Base-by-base conservation (phyloP, 1,284 basidiomycete genomes). In the Ceratobasidium sp. region DNA sequence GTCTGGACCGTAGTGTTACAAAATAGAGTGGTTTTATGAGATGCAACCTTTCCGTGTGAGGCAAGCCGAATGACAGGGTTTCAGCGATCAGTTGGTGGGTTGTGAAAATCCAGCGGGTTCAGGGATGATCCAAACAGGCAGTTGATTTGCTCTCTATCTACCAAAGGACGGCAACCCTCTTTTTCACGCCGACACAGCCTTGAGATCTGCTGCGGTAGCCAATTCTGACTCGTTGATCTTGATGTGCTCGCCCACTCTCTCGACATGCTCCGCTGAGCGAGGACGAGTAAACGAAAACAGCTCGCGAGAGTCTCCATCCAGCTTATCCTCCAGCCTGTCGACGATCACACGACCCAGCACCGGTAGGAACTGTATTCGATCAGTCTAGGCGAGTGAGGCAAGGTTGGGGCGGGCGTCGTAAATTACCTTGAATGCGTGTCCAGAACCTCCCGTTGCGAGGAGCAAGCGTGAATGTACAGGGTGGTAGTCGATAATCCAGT, bases 371-470 rank as follows among this genome's bases (percentile, higher is more conserved):
- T 93, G 68, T 59, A 2, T 62, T 59, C 43, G 51, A 27, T 41
- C n/a, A 4, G 56, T 49, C 48, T 51, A 41, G 31, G 24, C 53
- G 11, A 66, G 51, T 64, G 43, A 29, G 31, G 34, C 41, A 49
- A 54, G 49, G 51, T 43, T 43, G 66, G 63, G 29, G 37, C 58
- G 24, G 22, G 58, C n/a, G 65, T 2, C 2, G 51, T 1, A 7
- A 78, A 80, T 72, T 74, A 89, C 92, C 86, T 94, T 95, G 84
- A 89, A 95, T 0, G 88, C 93, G 81, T 95, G 93, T 0, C 93
- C 93, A 77, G 89, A 92, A 6, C 90, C 93, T 16, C 87, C 90
- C 0, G 92, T 93, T 4, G 92, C 93, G 22, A 95, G 81, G 63
- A 92, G 80, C 19, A 95, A 78, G 0, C 85, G 85, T 11, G 84